Base-by-base conservation (phyloP, 164 flowering plant genomes). In the Kingdonia uniflora region DNA sequence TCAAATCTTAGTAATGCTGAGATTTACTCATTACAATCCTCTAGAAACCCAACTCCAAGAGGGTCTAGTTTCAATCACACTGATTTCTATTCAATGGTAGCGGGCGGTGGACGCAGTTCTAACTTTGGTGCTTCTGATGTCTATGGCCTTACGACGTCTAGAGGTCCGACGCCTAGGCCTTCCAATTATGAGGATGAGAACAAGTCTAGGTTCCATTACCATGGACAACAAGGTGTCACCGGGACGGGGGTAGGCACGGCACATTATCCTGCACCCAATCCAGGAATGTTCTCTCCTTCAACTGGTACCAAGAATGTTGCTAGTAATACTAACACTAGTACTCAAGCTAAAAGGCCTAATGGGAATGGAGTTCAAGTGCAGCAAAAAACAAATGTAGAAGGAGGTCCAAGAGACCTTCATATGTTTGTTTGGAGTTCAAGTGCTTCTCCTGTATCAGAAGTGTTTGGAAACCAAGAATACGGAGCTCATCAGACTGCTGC, bases 351-450 rank as follows among this genome's bases (percentile, higher is more conserved):
- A 55, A 74, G 58, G 76, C 52, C 76, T 25, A 76, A 73, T 54
- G 85, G 79, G 38, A 29, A 29, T 29, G 81, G 76, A 1, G 33
- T 29, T 14, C 68, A 68, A 17, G 67, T 65, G 20, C 68, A 46
- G 51, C 65, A 69, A 51, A 70, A 67, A 42, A 39, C 56, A 8
- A 25, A 33, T 7, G 33, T 10, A 1, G 82, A 76, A 11, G 95
- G 71, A 14, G 79, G 79, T 19, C 59, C 60, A 0, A 87, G 68
- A 58, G 98, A 91, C 62, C 80, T 87, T 35, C 98, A 87, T 39
- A 91, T 92, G 99, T 92, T 92, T 70, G 96, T 92, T 21, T 92
- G 99, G 99, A 92, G 96, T 52, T 87, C 96, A 0, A 92, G 91
- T 62, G 84, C 94, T 48, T 92, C 99, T 35, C 99, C 99, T 7